Evolutionary conservation across 2,329 filamentous ascomycete genomes (phyloP).

Genomic region (Aspergillus costaricaensis): DNA sequence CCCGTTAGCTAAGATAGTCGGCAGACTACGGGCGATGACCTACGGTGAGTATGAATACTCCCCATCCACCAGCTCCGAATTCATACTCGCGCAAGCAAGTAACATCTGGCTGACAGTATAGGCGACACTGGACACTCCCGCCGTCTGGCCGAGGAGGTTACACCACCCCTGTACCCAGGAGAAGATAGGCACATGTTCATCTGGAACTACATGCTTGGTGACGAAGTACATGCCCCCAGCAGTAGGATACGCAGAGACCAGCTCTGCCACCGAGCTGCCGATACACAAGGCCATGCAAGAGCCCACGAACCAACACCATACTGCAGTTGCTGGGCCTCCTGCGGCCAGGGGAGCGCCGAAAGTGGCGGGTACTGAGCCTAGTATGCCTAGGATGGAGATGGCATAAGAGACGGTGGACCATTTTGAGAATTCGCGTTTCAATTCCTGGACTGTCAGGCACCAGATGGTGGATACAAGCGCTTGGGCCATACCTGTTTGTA

Average conservation of each 20-base stretch:
- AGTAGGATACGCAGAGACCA: conserved; percentile 67
- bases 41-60: conserved; percentile 60
- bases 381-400: conserved; percentile 64
- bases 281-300: conserved; percentile 66
- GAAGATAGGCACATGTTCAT: conserved; percentile 62
- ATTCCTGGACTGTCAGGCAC: conserved; percentile 48
- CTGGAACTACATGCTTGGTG: conserved; percentile 64
- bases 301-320: conserved; percentile 67
- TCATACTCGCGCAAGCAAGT: conserved; percentile 63
- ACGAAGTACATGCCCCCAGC: conserved; percentile 70
- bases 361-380: conserved; percentile 67
- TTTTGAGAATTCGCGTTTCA: conserved; percentile 64
- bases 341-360: conserved; percentile 60
- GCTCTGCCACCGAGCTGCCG: conserved; percentile 64
- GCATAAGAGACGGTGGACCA: conserved; percentile 69
- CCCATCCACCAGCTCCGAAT: conserved; percentile 54
- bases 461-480: not conserved
- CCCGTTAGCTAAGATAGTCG: not conserved
- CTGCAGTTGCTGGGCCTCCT: conserved; percentile 64
- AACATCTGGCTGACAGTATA: conserved; percentile 67
- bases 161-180: conserved; percentile 69
- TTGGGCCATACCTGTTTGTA: conserved; percentile 58
- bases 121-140: conserved; percentile 63
- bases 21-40: conserved; percentile 23
- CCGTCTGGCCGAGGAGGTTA: conserved; percentile 65